A percentile compares a stretch with the other conserved stretches of the same genome.
phyloP scores from a whole-genome alignment of 176 grass and related monocot genomes.

The Raddia distichophylla region DNA sequence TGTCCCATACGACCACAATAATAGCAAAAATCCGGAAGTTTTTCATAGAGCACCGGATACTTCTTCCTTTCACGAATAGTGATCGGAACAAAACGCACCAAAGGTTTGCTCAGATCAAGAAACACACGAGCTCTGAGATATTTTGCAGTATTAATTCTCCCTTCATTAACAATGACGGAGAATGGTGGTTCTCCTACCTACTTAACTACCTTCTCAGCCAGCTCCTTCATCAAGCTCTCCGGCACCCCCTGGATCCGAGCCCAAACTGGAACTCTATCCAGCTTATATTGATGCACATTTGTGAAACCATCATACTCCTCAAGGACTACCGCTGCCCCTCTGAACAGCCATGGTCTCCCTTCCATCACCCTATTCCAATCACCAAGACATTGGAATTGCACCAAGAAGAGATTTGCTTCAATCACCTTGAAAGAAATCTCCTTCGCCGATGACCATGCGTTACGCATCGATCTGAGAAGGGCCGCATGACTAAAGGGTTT shows the following conservation, averaged over 20 bases:
- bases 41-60: background rate
- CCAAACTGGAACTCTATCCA: background rate
- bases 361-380: conserved; percentile 2
- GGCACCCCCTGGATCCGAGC: background rate
- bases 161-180: background rate
- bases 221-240: background rate
- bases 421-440: background rate
- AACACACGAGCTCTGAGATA: background rate
- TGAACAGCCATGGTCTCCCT: background rate
- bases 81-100: background rate
- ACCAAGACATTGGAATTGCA: background rate
- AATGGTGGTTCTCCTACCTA: background rate
- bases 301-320: background rate
- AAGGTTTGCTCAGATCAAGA: background rate
- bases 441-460: background rate
- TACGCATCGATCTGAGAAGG: background rate
- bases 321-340: background rate
- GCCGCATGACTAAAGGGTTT: background rate
- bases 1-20: background rate
- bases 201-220: background rate
- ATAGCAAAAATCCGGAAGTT: background rate
- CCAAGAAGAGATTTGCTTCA: background rate
- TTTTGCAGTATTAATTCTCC: background rate
- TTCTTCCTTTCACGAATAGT: background rate
- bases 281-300: background rate